These are phyloP conservation scores for Astrephomene gubernaculifera DNA, from an alignment of 139 green algal genomes.

Conservation along the genomic window DNA sequence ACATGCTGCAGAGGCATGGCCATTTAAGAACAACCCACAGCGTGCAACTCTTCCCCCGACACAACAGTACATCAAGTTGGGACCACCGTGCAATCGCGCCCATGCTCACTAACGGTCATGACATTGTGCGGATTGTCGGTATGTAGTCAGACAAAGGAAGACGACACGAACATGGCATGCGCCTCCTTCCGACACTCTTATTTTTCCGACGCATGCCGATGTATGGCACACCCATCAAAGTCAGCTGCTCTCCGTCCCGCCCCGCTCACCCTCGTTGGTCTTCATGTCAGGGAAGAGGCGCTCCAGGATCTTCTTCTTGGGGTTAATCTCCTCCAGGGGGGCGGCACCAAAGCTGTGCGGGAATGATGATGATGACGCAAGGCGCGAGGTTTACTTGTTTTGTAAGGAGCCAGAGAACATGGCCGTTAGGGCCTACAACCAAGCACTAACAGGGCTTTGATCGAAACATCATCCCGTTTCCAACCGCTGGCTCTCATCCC, in stretches of 20 bases:
- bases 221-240: not conserved
- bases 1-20: not conserved
- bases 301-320: conserved; percentile 95
- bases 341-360: conserved; percentile 57
- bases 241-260: not conserved
- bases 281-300: conserved; percentile 79
- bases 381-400: too few relatives aligned
- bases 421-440: too few relatives aligned
- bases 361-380: too few relatives aligned
- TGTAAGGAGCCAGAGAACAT: too few relatives aligned
- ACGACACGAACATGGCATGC: not conserved
- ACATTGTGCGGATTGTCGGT: not conserved
- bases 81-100: not conserved
- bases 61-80: not conserved
- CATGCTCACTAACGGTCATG: not conserved
- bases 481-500: too few relatives aligned
- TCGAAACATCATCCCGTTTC: too few relatives aligned
- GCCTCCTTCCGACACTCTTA: not conserved
- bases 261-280: conserved; percentile 69
- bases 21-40: not conserved
- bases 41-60: not conserved
- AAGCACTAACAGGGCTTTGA: too few relatives aligned
- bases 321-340: conserved; percentile 80
- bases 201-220: not conserved
- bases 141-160: not conserved